Conservation (phyloP, 495 filamentous ascomycete species). For the Penicillium daleae region DNA sequence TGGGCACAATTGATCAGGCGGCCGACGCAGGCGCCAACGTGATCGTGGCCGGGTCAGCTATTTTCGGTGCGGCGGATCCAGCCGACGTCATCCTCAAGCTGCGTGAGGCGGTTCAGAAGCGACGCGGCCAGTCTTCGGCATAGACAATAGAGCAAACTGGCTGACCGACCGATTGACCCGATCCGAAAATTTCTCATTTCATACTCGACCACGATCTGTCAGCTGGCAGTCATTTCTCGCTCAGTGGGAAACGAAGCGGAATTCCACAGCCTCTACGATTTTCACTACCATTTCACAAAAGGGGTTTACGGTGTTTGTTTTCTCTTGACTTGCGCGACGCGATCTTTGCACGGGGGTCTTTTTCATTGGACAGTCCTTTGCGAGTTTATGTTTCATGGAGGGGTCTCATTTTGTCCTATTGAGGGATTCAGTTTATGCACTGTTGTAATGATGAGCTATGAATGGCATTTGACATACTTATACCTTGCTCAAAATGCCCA, state of each 20-base stretch:
- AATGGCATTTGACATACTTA: constrained; percentile 23
- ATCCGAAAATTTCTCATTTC: not conserved
- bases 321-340: not conserved
- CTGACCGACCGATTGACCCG: not conserved
- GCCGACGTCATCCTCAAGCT: constrained; percentile 80
- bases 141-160: not conserved
- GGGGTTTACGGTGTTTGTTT: constrained; percentile 31
- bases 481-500: not conserved
- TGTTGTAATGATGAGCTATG: constrained; percentile 30
- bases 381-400: not conserved
- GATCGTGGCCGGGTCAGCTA: constrained; percentile 95
- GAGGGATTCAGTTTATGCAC: constrained; percentile 3
- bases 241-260: not conserved
- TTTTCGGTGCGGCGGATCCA: constrained; percentile 91
- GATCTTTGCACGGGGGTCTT: constrained; percentile 4
- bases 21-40: constrained; percentile 97
- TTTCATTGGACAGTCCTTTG: constrained; percentile 7
- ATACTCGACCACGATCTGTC: not conserved
- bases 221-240: not conserved
- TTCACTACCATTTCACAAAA: constrained; percentile 16
- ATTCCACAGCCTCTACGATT: not conserved
- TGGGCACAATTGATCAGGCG: constrained; percentile 89
- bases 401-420: constrained; percentile 4
- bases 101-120: constrained; percentile 75
- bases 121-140: constrained; percentile 26